Percentiles rank a stretch among this genome's conserved stretches.
Conservation (phyloP, 306 rosid species). For the Rubus parviflorus region DNA sequence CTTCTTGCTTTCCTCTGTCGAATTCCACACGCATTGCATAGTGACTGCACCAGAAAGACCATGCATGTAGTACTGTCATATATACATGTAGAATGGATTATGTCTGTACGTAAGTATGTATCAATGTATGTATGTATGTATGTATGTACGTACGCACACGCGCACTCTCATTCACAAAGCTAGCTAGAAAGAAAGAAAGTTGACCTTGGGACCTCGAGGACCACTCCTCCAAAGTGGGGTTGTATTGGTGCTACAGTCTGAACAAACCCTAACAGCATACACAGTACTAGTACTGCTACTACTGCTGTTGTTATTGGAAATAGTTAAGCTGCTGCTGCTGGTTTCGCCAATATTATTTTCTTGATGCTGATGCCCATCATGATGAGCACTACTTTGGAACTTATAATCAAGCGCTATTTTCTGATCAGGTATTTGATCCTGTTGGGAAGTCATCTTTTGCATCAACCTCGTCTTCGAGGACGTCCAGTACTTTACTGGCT, state of each 20-base stretch:
- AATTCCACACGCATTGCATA: slow-evolving; percentile 97
- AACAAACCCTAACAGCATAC: slow-evolving; percentile 64
- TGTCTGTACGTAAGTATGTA: too few species aligned
- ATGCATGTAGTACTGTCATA: background rate
- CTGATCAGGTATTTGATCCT: background rate
- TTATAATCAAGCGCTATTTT: background rate
- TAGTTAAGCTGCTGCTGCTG: slow-evolving; percentile 17
- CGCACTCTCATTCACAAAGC: background rate
- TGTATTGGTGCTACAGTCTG: slow-evolving; percentile 68
- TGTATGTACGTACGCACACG: background rate
- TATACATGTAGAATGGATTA: too few species aligned
- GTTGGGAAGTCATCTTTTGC: slow-evolving; percentile 52
- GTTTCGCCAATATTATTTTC: slow-evolving; percentile 27
- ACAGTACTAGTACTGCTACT: background rate
- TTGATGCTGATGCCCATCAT: slow-evolving; percentile 1
- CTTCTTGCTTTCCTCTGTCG: slow-evolving; percentile 81
- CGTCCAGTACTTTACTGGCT: slow-evolving; percentile 52
- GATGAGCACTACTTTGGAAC: slow-evolving; percentile 11
- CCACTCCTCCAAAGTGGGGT: slow-evolving; percentile 99
- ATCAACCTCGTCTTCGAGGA: slow-evolving; percentile 74
- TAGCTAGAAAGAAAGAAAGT: background rate
- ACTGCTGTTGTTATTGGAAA: slow-evolving; percentile 14
- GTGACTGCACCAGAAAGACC: slow-evolving; percentile 53
- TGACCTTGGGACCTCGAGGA: slow-evolving; percentile 93
- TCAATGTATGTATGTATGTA: too few species aligned